Evolutionary conservation across 176 grass and related monocot species (phyloP), one percentile per base, ranked within the genome.

Genomic region (Cenchrus americanus): DNA sequence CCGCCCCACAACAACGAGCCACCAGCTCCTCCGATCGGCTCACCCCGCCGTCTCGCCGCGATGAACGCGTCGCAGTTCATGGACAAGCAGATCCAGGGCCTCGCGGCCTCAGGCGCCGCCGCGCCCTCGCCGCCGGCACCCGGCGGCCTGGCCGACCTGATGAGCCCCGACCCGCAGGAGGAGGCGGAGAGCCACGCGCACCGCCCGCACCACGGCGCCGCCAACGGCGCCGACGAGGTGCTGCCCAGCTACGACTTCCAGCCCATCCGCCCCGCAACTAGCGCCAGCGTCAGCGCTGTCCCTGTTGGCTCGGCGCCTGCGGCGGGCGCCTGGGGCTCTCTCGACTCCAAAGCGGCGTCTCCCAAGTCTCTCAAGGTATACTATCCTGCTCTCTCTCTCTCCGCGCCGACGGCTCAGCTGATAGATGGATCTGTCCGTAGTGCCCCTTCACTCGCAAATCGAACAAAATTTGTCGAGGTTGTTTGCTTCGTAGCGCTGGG

Each of bases 31-130:
- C 13, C 63, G 53, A 42, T 5, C 49, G 55, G 57, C 59, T 72
- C 50, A 30, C 7, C 47, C 48, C 62, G 62, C 15, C n/a, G 71
- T 7, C 21, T 14, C 48, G 63, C 72, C 60, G 77, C 82, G 75
- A 94, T 94, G 93, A 94, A 84, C 90, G 48, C 85, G 21, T 92
- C 93, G 57, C 85, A 86, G 78, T 94, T 94, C 90, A 94, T 94
- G 93, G 93, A 94, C 76, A 94, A 94, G 76, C 87, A 94, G 87
- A 92, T 94, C 90, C 90, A 88, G 30, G 93, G 87, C 55, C 85
- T 94, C 69, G 85, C 85, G 1, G 93, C 86, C 26, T 60, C 65
- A 26, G 48, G 48, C 7, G 27, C 52, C 54, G 66, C 76, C 2
- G 46, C 67, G 68, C 86, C 84, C 80, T 86, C 71, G 46, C 59